Conservation (phyloP, 2,329 filamentous ascomycete genomes). For the Exserohilum turcica region DNA sequence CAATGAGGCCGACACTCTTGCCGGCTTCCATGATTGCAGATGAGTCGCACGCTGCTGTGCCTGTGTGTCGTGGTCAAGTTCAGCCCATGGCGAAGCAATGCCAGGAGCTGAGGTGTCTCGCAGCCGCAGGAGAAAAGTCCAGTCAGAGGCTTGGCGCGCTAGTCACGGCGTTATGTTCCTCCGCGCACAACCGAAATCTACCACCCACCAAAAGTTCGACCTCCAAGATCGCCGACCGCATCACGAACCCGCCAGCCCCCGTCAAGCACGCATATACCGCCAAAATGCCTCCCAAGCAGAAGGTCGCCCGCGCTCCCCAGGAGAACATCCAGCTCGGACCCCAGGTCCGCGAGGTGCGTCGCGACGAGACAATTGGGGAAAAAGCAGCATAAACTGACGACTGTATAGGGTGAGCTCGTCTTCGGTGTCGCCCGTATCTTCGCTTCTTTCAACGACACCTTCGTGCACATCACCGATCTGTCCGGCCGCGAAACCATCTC, state of each 20-base stretch:
- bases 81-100: slow-evolving; percentile 35
- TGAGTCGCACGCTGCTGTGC: slow-evolving; percentile 26
- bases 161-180: slow-evolving; percentile 18
- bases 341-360: slow-evolving; percentile 82
- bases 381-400: slow-evolving; percentile 26
- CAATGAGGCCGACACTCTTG: slow-evolving; percentile 89
- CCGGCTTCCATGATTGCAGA: slow-evolving; percentile 59
- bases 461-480: slow-evolving; percentile 99
- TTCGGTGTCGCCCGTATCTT: slow-evolving; percentile 99
- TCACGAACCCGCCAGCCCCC: slow-evolving; percentile 33
- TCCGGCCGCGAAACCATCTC: slow-evolving; percentile 98
- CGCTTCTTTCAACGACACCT: slow-evolving; percentile 71
- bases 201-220: slow-evolving; percentile 25
- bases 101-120: slow-evolving; percentile 13
- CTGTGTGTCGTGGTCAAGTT: slow-evolving; percentile 30
- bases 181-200: slow-evolving; percentile 22
- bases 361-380: slow-evolving; percentile 1
- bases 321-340: slow-evolving; percentile 96
- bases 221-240: slow-evolving; percentile 27
- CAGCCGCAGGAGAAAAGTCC: slow-evolving; percentile 28
- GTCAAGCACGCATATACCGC: slow-evolving; percentile 36
- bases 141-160: slow-evolving; percentile 18
- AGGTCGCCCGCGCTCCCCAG: slow-evolving; percentile 74
- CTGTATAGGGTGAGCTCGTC: slow-evolving; percentile 80
- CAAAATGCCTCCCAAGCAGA: slow-evolving; percentile 88